Evolutionary conservation across 139 green algal genomes (phyloP).

Genomic region (Chlamydomonas incerta): DNA sequence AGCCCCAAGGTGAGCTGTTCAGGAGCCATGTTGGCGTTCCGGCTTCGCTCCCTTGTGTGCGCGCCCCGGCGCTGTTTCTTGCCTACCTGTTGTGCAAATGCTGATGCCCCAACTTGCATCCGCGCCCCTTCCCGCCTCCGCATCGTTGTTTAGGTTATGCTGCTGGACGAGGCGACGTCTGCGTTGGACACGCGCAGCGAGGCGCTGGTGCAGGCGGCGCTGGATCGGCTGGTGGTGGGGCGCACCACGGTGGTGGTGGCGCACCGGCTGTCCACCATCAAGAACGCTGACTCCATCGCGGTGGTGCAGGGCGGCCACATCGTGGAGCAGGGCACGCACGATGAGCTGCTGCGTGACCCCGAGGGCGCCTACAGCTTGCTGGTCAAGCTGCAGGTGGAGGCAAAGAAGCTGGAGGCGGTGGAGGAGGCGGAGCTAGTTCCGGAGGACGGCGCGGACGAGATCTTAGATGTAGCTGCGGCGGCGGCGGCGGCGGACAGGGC

Average conservation of each 20-base stretch:
- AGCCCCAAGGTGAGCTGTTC: slow-evolving; percentile 72
- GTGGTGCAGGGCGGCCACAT: slow-evolving; percentile 72
- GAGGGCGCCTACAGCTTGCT: slow-evolving; percentile 74
- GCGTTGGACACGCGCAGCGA: slow-evolving; percentile 90
- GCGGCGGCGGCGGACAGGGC: too few species aligned
- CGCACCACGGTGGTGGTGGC: slow-evolving; percentile 91
- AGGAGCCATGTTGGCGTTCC: too few species aligned
- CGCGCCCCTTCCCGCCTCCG: slow-evolving; percentile 24
- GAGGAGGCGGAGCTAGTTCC: neutral
- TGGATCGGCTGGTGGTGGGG: slow-evolving; percentile 60
- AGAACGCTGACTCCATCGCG: slow-evolving; percentile 87
- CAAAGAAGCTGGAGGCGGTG: slow-evolving; percentile 1
- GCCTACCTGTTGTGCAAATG: too few species aligned
- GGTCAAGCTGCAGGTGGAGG: slow-evolving; percentile 73
- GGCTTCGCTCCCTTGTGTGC: too few species aligned
- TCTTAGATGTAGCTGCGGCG: neutral
- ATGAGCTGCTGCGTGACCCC: slow-evolving; percentile 51
- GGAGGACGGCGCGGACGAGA: neutral
- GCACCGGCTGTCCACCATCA: slow-evolving; percentile 89
- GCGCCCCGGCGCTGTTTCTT: too few species aligned
- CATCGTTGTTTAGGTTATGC: slow-evolving; percentile 29
- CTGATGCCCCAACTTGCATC: neutral
- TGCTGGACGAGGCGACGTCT: slow-evolving; percentile 83
- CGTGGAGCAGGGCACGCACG: slow-evolving; percentile 75
- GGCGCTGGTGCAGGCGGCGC: slow-evolving; percentile 64